Conservation (phyloP, 345 rosid genomes). For the Linum tenue region DNA sequence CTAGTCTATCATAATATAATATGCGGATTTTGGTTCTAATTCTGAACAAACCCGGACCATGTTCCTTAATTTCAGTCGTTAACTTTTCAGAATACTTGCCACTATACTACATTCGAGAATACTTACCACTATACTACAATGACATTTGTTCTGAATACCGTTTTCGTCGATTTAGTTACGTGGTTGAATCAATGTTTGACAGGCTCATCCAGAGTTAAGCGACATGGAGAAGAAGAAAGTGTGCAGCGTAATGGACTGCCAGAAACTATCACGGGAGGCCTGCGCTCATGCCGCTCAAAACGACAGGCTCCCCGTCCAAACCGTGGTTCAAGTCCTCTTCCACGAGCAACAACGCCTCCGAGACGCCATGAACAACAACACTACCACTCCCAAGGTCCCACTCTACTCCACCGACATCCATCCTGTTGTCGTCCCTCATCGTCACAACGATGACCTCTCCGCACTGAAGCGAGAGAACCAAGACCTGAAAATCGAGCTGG, state of each 20-base stretch:
- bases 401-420: slow-evolving; percentile 30
- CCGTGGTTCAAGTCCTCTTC: slow-evolving; percentile 90
- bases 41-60: too few relatives aligned
- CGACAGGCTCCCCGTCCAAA: slow-evolving; percentile 80
- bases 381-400: slow-evolving; percentile 10
- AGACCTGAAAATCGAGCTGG: slow-evolving; percentile 68
- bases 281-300: slow-evolving; percentile 96
- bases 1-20: background rate
- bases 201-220: slow-evolving; percentile 82
- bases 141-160: too few relatives aligned
- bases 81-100: too few relatives aligned
- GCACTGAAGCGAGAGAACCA: slow-evolving; percentile 59
- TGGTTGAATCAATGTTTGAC: background rate
- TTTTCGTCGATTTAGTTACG: too few relatives aligned
- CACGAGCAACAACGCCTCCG: slow-evolving; percentile 81
- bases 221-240: slow-evolving; percentile 93
- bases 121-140: too few relatives aligned
- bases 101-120: too few relatives aligned
- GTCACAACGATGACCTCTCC: slow-evolving; percentile 41
- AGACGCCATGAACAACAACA: slow-evolving; percentile 46
- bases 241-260: slow-evolving; percentile 91
- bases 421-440: slow-evolving; percentile 22
- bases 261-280: slow-evolving; percentile 83
- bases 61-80: too few relatives aligned
- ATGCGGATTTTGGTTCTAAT: too few relatives aligned